Evolutionary conservation across 106 monocot species (phyloP), one percentile per base, ranked within the genome.

Genomic region (Allium fistulosum): DNA sequence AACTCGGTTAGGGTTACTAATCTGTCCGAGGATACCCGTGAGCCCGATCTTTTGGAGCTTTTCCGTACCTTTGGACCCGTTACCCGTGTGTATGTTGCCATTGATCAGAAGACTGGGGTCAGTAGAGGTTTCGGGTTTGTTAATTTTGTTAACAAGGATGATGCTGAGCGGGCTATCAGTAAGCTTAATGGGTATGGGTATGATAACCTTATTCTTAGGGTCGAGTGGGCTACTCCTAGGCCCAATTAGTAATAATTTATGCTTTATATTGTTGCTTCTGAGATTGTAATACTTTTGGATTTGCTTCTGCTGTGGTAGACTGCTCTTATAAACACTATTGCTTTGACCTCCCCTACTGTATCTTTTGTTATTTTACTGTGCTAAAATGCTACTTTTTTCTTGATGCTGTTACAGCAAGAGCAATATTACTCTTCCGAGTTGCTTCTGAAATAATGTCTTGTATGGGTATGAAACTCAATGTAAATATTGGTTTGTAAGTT

Each of bases 151-250:
- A 81, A 59, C 71, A 82, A 72, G 73, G 94, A 94, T 71, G 94
- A 94, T 71, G 94, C 90, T 0, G 94, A 91, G 79, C 74, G 73
- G 62, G 94, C 94, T 2, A 94, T 94, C 51, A 88, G 81, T 61
- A 94, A 94, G 78, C 90, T 94, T 11, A 94, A 94, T 67, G 94
- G 94, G 0, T 94, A 94, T 83, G 94, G 94, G 11, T 94, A 94
- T 53, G 94, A 94, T 74, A 94, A 88, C 62, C 87, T 94, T 46
- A 94, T 94, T 58, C 80, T 94, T 7, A 72, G 87, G 49, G 94
- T 94, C 49, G 94, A 94, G 67, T 94, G 94, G 94, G 94, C 94
- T 1, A 81, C 87, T 3, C 87, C 94, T 15, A 72, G 94, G 76
- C 80, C 87, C 12, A 90, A 84, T 37, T 90, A 48, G 58, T 17